Conservation (phyloP, 768 basidiomycete species). For the Calocera cornea region DNA sequence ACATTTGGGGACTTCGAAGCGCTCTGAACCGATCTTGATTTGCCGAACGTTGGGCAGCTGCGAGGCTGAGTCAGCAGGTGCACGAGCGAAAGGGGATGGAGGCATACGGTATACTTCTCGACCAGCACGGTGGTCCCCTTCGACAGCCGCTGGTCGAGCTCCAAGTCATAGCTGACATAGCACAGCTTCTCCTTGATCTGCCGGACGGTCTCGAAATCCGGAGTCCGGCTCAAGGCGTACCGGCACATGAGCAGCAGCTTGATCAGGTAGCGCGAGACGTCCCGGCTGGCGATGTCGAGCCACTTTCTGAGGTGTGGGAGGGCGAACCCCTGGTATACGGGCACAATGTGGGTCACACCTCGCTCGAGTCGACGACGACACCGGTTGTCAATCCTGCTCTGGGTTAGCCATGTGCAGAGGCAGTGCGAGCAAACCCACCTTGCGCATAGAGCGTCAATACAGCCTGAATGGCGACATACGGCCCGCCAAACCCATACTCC, state of each 20-base stretch:
- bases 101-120: slow-evolving; percentile 80
- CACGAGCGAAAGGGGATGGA: neutral
- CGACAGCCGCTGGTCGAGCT: slow-evolving; percentile 78
- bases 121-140: slow-evolving; percentile 96
- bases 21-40: slow-evolving; percentile 96
- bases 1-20: slow-evolving; percentile 98
- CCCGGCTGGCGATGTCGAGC: slow-evolving; percentile 93
- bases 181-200: slow-evolving; percentile 99
- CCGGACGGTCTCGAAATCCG: slow-evolving; percentile 97
- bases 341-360: slow-evolving; percentile 99
- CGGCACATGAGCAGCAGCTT: slow-evolving; percentile 98
- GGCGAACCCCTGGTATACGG: slow-evolving; percentile 93
- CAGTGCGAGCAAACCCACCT: slow-evolving; percentile 46
- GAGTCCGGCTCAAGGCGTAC: slow-evolving; percentile 99
- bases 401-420: neutral
- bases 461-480: slow-evolving; percentile 98
- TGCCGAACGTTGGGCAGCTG: slow-evolving; percentile 89
- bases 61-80: neutral
- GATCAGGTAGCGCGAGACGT: slow-evolving; percentile 97
- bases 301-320: slow-evolving; percentile 89
- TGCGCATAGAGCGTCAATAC: slow-evolving; percentile 97
- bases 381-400: slow-evolving; percentile 83
- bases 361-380: slow-evolving; percentile 97
- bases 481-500: slow-evolving; percentile 88
- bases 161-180: slow-evolving; percentile 95